A percentile compares a stretch with the other conserved stretches of the same genome.
phyloP scores from a whole-genome alignment of 768 basidiomycete genomes.

The Pisolithus tinctorius region DNA sequence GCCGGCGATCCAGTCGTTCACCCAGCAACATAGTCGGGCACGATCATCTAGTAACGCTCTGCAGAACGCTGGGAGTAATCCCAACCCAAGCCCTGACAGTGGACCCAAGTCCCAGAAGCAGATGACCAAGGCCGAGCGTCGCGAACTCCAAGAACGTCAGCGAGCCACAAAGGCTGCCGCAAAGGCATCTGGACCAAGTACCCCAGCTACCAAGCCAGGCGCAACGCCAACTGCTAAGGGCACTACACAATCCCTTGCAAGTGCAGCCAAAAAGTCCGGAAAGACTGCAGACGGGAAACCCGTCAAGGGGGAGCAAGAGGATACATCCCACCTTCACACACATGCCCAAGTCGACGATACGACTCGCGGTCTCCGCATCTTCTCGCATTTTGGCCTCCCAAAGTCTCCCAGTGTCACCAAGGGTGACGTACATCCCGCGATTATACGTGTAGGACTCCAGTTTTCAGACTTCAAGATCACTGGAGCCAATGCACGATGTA shows the following conservation, averaged over 20 bases:
- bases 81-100: slow-evolving; percentile 3
- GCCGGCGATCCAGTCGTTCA: not conserved
- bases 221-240: slow-evolving; percentile 16
- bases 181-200: slow-evolving; percentile 28
- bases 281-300: slow-evolving; percentile 14
- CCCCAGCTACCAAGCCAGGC: slow-evolving; percentile 23
- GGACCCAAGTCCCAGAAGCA: slow-evolving; percentile 51
- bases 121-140: slow-evolving; percentile 75
- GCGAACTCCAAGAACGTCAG: slow-evolving; percentile 74
- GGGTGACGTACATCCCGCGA: slow-evolving; percentile 89
- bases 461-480: slow-evolving; percentile 90
- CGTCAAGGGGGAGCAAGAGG: slow-evolving; percentile 21
- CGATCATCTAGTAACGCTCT: slow-evolving; percentile 1
- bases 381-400: slow-evolving; percentile 79
- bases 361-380: slow-evolving; percentile 67
- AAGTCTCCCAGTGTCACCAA: slow-evolving; percentile 51
- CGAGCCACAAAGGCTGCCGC: slow-evolving; percentile 64
- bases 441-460: slow-evolving; percentile 80
- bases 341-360: slow-evolving; percentile 29
- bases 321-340: slow-evolving; percentile 14
- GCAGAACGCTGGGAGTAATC: not conserved
- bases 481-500: slow-evolving; percentile 93
- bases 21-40: not conserved
- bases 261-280: slow-evolving; percentile 17
- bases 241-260: slow-evolving; percentile 6